Evolutionary conservation across 495 filamentous ascomycete genomes (phyloP).

Genomic region (Wilcoxina mikolae): DNA sequence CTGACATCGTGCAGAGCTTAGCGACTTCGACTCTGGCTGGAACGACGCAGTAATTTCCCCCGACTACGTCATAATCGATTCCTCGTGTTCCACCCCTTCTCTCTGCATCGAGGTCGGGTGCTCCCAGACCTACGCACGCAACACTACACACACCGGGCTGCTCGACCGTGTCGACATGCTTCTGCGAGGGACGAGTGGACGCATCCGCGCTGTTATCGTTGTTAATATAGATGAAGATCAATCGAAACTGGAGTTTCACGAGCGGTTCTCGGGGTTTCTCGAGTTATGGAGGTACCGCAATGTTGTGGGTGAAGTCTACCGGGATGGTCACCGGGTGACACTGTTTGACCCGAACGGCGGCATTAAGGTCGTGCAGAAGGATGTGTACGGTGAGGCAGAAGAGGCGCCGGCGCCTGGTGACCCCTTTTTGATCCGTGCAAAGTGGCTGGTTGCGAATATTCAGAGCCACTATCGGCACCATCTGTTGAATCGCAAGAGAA

Average conservation of each 20-base stretch:
- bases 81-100: not conserved
- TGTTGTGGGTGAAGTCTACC: not conserved
- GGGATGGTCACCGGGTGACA: not conserved
- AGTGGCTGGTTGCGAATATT: too few relatives aligned
- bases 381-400: not conserved
- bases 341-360: not conserved
- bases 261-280: not conserved
- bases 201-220: not conserved
- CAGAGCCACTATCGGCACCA: too few relatives aligned
- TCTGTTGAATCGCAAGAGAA: too few relatives aligned
- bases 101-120: not conserved
- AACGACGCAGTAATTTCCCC: not conserved
- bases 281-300: not conserved
- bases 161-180: not conserved
- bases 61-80: not conserved
- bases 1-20: too few relatives aligned
- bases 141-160: not conserved
- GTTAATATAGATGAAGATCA: not conserved
- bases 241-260: not conserved
- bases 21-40: not conserved
- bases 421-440: too few relatives aligned
- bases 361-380: not conserved
- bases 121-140: not conserved
- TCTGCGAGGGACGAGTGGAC: not conserved
- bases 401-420: too few relatives aligned